phyloP scores from a whole-genome alignment of 1,284 basidiomycete species.

The Inonotus obliquus region DNA sequence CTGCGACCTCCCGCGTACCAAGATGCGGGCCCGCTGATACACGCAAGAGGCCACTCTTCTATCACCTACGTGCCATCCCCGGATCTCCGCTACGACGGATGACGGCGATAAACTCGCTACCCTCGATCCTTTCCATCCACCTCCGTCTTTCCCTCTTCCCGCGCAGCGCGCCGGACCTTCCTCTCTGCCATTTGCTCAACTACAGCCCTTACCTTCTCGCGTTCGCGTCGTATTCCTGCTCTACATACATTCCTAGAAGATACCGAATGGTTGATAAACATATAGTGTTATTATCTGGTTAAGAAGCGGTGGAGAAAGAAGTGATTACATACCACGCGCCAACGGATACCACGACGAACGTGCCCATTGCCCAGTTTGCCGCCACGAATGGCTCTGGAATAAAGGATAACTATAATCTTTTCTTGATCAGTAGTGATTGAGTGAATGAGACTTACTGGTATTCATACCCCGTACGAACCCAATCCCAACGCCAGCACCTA shows the following conservation, averaged over 20 bases:
- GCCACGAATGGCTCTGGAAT: slow-evolving; percentile 39
- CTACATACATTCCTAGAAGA: slow-evolving; percentile 57
- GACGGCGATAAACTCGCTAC: neutral
- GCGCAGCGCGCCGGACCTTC: slow-evolving; percentile 23
- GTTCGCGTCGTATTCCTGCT: slow-evolving; percentile 48
- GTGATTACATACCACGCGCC: slow-evolving; percentile 41
- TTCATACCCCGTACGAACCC: slow-evolving; percentile 54
- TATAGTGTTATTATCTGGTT: neutral
- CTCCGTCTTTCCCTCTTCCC: neutral
- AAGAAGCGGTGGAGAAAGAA: neutral
- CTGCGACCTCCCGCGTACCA: neutral
- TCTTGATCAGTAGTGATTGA: neutral
- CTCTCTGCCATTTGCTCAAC: slow-evolving; percentile 59
- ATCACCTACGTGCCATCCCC: too few species aligned
- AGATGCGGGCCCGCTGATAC: neutral
- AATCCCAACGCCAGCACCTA: slow-evolving; percentile 48
- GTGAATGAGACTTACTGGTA: slow-evolving; percentile 36
- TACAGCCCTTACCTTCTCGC: slow-evolving; percentile 48
- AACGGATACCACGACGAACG: slow-evolving; percentile 46
- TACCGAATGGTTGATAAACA: neutral
- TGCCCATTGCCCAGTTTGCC: slow-evolving; percentile 53
- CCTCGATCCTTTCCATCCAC: neutral
- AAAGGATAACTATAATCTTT: neutral
- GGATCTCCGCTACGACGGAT: too few species aligned
- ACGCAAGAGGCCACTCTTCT: neutral